These are phyloP conservation scores for Lactifluus pinguis DNA, from an alignment of 768 basidiomycete genomes.

Conservation along the genomic window DNA sequence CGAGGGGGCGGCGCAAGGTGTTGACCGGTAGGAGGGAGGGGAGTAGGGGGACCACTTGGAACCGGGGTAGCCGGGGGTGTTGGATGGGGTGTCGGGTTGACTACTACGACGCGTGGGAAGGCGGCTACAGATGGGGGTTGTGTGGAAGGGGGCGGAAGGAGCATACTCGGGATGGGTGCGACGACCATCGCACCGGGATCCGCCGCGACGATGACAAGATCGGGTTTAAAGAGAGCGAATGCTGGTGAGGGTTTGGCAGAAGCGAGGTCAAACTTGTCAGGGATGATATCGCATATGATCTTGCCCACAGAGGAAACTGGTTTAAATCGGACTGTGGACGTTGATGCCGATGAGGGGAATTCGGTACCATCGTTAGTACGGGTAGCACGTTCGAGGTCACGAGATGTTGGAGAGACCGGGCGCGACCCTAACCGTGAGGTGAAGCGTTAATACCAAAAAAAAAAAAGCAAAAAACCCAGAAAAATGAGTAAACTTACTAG, in stretches of 20 bases:
- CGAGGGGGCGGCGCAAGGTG: conserved; percentile 25
- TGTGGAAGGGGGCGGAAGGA: conserved; percentile 15
- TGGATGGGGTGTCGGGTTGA: conserved; percentile 70
- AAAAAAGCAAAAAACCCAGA: too few species aligned
- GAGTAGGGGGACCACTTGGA: conserved; percentile 18
- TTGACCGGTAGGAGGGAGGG: conserved; percentile 24
- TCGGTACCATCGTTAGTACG: background rate
- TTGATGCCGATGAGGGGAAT: conserved; percentile 4
- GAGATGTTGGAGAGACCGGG: background rate
- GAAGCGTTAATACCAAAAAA: background rate
- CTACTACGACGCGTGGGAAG: conserved; percentile 54
- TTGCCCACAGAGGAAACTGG: conserved; percentile 31
- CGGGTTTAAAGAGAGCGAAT: conserved; percentile 14
- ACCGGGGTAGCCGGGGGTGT: conserved; percentile 68
- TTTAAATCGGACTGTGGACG: conserved; percentile 17
- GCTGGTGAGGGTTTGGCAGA: conserved; percentile 19
- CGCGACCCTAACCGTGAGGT: background rate
- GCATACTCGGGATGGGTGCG: conserved; percentile 22
- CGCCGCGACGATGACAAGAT: conserved; percentile 15
- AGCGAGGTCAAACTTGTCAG: conserved; percentile 29
- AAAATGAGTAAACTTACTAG: background rate
- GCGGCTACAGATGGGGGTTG: conserved; percentile 22
- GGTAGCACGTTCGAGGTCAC: background rate
- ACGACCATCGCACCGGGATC: conserved; percentile 19
- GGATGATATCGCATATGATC: conserved; percentile 53